Conservation (phyloP, 1,284 basidiomycete species). For the Waitea zeae region DNA sequence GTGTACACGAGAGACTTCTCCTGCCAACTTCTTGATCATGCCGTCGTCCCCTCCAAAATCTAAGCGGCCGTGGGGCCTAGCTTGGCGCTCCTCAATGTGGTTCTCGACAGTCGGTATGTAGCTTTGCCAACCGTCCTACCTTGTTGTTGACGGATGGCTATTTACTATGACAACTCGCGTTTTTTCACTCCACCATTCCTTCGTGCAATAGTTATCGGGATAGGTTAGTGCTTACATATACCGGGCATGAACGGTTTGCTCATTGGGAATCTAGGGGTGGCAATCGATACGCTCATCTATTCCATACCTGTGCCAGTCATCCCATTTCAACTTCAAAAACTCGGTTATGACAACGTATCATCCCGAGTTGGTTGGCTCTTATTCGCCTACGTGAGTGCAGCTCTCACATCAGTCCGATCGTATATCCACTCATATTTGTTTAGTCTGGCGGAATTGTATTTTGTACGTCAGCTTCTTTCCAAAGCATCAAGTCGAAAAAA, state of each 20-base stretch:
- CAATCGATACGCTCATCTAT: conserved; percentile 47
- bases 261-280: conserved; percentile 26
- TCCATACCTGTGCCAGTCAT: conserved; percentile 59
- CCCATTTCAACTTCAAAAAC: conserved; percentile 48
- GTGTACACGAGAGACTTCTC: too few relatives aligned
- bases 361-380: conserved; percentile 51
- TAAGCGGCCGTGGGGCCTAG: too few relatives aligned
- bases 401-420: conserved; percentile 1
- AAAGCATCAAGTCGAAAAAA: not conserved
- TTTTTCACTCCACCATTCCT: not conserved
- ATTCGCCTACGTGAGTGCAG: conserved; percentile 34
- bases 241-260: conserved; percentile 12
- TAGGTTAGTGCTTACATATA: too few relatives aligned
- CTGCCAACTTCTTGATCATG: too few relatives aligned
- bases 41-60: too few relatives aligned
- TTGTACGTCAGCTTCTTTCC: conserved; percentile 10
- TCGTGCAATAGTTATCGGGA: conserved; percentile 18
- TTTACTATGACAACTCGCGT: too few relatives aligned
- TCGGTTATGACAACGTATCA: conserved; percentile 37
- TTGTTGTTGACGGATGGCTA: too few relatives aligned
- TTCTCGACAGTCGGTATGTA: conserved; percentile 11
- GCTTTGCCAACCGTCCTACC: too few relatives aligned
- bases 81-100: conserved; percentile 16
- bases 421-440: not conserved
- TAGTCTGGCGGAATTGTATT: conserved; percentile 18